These are phyloP conservation scores for Auricularia sp. DNA, from an alignment of 768 basidiomycete species.

Conservation along the genomic window DNA sequence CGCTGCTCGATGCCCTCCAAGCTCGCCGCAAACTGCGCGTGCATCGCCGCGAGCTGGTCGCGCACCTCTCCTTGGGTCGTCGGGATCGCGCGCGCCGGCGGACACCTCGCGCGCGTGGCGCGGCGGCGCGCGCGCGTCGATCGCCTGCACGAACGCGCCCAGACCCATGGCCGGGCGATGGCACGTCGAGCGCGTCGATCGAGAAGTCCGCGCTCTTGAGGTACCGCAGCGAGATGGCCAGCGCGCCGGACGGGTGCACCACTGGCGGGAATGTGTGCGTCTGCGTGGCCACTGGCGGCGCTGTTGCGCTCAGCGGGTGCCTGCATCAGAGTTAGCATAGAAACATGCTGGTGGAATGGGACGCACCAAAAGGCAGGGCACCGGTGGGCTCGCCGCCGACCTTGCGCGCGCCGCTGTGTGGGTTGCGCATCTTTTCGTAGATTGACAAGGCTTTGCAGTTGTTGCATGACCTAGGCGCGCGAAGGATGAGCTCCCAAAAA, in stretches of 20 bases:
- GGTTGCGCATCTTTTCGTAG: slow-evolving; percentile 77
- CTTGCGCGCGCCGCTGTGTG: slow-evolving; percentile 59
- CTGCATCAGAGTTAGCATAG: slow-evolving; percentile 16
- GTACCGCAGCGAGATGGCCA: slow-evolving; percentile 54
- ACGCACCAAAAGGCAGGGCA: slow-evolving; percentile 29
- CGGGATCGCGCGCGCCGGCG: not conserved
- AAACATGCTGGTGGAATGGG: no score
- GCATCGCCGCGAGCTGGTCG: not conserved
- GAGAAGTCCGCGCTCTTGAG: slow-evolving; percentile 60
- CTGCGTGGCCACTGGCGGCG: slow-evolving; percentile 35
- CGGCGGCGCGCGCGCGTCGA: not conserved
- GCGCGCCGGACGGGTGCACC: slow-evolving; percentile 56
- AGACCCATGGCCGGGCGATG: not conserved
- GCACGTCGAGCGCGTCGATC: slow-evolving; percentile 59
- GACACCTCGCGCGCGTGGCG: not conserved
- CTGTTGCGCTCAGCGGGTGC: slow-evolving; percentile 30
- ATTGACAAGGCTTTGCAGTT: slow-evolving; percentile 83
- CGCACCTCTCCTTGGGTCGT: not conserved
- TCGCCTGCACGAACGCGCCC: not conserved
- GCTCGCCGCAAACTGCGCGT: not conserved
- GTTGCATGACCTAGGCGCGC: slow-evolving; percentile 76
- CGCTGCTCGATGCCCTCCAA: not conserved
- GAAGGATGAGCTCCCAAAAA: slow-evolving; percentile 5
- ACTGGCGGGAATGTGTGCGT: slow-evolving; percentile 56
- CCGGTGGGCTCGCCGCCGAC: slow-evolving; percentile 22